Evolutionary conservation across 2,329 filamentous ascomycete species (phyloP).

Genomic region (Septoria petroselini): DNA sequence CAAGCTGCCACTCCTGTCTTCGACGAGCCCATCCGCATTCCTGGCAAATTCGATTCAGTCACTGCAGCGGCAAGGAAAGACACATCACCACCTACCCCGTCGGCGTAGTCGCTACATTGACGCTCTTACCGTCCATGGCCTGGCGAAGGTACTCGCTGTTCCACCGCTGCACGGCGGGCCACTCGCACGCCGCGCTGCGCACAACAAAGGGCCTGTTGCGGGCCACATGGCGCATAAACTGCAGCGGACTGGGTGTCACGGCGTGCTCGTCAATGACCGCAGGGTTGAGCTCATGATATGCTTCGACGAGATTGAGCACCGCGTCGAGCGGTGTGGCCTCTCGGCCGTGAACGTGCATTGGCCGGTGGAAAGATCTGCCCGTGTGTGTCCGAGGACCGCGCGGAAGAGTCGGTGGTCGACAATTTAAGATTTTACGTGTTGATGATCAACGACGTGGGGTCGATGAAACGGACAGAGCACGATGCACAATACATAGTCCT

Average conservation of each 20-base stretch:
- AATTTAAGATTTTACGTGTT: too few relatives aligned
- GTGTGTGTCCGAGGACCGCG: too few relatives aligned
- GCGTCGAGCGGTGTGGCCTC: not conserved
- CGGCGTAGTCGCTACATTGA: constrained; percentile 78
- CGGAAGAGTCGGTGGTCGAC: too few relatives aligned
- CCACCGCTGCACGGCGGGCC: constrained; percentile 65
- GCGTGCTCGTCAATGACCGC: constrained; percentile 57
- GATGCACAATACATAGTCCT: too few relatives aligned
- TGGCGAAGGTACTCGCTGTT: constrained; percentile 57
- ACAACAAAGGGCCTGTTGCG: constrained; percentile 73
- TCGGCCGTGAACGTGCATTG: not conserved
- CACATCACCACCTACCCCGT: constrained; percentile 53
- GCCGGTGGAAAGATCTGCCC: too few relatives aligned
- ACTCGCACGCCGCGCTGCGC: constrained; percentile 57
- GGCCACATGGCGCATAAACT: constrained; percentile 76
- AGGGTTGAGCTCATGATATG: constrained; percentile 72
- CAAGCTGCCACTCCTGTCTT: constrained; percentile 53
- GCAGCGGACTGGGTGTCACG: constrained; percentile 67
- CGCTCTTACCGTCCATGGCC: constrained; percentile 54
- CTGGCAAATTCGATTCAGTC: constrained; percentile 35
- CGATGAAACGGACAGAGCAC: too few relatives aligned
- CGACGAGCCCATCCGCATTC: constrained; percentile 60
- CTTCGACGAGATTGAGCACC: constrained; percentile 53
- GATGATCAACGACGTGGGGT: too few relatives aligned
- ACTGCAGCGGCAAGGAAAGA: not conserved